Evolutionary conservation across 805 yeast genomes (phyloP).

Genomic region (Saccharomycopsis sp.): DNA sequence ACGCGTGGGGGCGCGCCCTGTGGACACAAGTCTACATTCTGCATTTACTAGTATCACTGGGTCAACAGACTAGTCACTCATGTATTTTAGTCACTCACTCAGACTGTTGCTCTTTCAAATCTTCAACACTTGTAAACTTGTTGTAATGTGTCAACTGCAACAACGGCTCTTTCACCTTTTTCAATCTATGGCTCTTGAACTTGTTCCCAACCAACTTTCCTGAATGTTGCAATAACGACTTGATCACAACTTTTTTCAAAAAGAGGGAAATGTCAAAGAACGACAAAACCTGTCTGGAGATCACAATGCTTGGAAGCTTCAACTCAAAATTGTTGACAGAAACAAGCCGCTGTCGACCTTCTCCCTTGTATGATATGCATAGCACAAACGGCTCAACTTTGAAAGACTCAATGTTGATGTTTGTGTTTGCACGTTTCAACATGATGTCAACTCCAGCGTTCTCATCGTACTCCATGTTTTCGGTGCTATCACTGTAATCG

Average conservation of each 20-base stretch:
- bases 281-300: conserved; percentile 62
- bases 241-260: conserved; percentile 54
- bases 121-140: conserved; percentile 25
- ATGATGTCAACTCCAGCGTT: conserved; percentile 45
- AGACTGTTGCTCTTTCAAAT: conserved; percentile 5
- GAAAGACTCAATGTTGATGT: conserved; percentile 57
- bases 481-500: conserved; percentile 15
- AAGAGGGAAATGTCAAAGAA: conserved; percentile 54
- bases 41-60: too few relatives aligned
- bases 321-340: conserved; percentile 71
- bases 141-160: conserved; percentile 29
- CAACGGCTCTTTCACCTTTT: conserved; percentile 19
- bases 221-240: conserved; percentile 50
- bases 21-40: background rate
- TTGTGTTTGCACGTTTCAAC: conserved; percentile 67
- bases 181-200: conserved; percentile 31
- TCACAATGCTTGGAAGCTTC: conserved; percentile 50
- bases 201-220: conserved; percentile 79
- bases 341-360: conserved; percentile 55
- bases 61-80: too few relatives aligned
- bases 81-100: too few relatives aligned
- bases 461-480: conserved; percentile 19
- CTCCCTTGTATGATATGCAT: conserved; percentile 69
- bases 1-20: too few relatives aligned
- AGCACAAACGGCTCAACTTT: conserved; percentile 42